Base-by-base conservation (phyloP, 176 grass and related monocot species). In the Musa itinerans region DNA sequence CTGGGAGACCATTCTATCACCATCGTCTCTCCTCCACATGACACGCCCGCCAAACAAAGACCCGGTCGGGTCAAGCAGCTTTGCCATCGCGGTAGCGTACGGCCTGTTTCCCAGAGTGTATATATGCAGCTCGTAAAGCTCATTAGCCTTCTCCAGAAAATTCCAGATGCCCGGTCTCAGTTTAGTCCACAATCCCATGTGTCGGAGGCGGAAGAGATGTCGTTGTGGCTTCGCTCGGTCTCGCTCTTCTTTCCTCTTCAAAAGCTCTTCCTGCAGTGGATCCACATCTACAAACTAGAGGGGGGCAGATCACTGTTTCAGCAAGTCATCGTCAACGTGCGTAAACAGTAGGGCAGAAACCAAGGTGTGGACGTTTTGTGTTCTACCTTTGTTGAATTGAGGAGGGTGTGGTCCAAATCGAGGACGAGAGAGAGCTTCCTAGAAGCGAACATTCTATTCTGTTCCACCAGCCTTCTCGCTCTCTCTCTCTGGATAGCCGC, bases 141-240 rank as follows among this genome's bases (percentile, higher is more conserved):
- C 89, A 58, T 89, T 99, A 14, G 83, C 95, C 95, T 94, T 92
- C 58, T 94, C 87, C 23, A 99, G 86, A 81, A 99, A 99, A 79
- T 92, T 99, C 95, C 95, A 99, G 53, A 99, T 94, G 77, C 95
- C 95, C 23, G 95, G 91, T 59, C 95, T 90, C 65, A 99, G 81
- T 63, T 99, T 99, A 11, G 95, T 99, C 95, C 95, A 99, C 95
- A 99, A 89, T 75, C 80, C 63, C 95, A 99, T 94, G 78, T 99
- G 95, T 52, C 86, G 88, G 50, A 99, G 88, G 19, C 86, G 69
- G 75, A 86, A 99, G 20, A 99, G 83, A 92, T 99, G 91, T 5
- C 85, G 81, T 52, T 94, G 88, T 52, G 78, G 81, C 76, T 81
- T 84, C 73, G 79, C 87, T 61, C 82, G 73, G 76, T 99, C 91